phyloP scores from a whole-genome alignment of 2,329 filamentous ascomycete species.

The Sarocladium strictum region DNA sequence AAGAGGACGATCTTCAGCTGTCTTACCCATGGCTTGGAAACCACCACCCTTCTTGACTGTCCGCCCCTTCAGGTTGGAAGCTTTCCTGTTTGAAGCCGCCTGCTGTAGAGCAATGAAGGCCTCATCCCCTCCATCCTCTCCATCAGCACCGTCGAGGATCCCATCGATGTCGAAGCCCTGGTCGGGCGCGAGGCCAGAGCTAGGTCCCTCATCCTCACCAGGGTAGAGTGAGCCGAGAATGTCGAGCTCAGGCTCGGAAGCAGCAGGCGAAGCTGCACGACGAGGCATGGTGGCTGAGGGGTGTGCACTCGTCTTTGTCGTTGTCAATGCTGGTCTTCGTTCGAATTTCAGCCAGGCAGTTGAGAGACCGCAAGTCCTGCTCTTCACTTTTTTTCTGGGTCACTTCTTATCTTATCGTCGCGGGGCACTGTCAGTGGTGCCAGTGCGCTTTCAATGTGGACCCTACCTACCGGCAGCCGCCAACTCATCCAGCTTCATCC shows the following conservation, averaged over 20 bases:
- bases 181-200: slow-evolving; percentile 27
- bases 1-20: neutral
- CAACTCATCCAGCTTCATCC: slow-evolving; percentile 9
- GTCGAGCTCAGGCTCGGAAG: slow-evolving; percentile 87
- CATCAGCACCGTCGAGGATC: slow-evolving; percentile 51
- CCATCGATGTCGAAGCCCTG: slow-evolving; percentile 52
- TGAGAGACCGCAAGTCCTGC: neutral
- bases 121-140: slow-evolving; percentile 66
- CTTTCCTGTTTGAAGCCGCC: slow-evolving; percentile 81
- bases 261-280: slow-evolving; percentile 71
- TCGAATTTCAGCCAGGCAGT: neutral
- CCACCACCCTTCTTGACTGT: slow-evolving; percentile 92
- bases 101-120: slow-evolving; percentile 88
- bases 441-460: neutral
- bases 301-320: neutral
- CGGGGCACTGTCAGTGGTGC: slow-evolving; percentile 18
- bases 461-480: neutral
- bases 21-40: slow-evolving; percentile 85
- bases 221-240: slow-evolving; percentile 75
- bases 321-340: neutral
- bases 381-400: slow-evolving; percentile 26
- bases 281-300: slow-evolving; percentile 51
- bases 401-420: slow-evolving; percentile 33
- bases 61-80: slow-evolving; percentile 73
- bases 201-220: slow-evolving; percentile 46